phyloP scores from a whole-genome alignment of 352 stramenopile species.

The Phytophthora pisi region DNA sequence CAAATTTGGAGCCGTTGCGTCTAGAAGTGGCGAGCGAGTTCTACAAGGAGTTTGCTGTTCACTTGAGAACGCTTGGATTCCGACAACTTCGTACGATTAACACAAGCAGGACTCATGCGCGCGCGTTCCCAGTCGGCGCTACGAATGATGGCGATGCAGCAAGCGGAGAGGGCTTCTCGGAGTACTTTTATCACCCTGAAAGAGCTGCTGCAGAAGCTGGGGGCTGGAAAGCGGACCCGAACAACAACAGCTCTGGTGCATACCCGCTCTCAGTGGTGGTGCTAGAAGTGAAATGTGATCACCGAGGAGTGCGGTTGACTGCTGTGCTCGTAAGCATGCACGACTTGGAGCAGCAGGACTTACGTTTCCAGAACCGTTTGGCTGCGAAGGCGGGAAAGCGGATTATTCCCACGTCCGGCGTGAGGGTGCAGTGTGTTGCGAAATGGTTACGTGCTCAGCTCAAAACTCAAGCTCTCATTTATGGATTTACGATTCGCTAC shows the following conservation, averaged over 20 bases:
- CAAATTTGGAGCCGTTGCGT: slow-evolving; percentile 68
- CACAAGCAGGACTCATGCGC: slow-evolving; percentile 23
- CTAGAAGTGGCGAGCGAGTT: slow-evolving; percentile 78
- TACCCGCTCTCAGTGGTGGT: slow-evolving; percentile 48
- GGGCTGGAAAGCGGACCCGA: slow-evolving; percentile 20
- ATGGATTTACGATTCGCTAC: slow-evolving; percentile 79
- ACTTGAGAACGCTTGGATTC: slow-evolving; percentile 74
- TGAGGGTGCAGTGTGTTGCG: slow-evolving; percentile 53
- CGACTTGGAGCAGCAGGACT: slow-evolving; percentile 67
- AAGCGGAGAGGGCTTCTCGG: slow-evolving; percentile 59
- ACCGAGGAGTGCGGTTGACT: slow-evolving; percentile 64
- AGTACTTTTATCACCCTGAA: slow-evolving; percentile 73
- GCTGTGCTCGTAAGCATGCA: slow-evolving; percentile 67
- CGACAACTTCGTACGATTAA: slow-evolving; percentile 54
- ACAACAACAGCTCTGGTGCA: slow-evolving; percentile 7
- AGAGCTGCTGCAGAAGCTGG: slow-evolving; percentile 37
- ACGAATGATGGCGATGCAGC: slow-evolving; percentile 34
- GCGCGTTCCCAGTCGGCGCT: slow-evolving; percentile 26
- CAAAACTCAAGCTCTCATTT: slow-evolving; percentile 67
- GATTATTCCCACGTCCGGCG: slow-evolving; percentile 30
- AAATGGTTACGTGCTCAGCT: slow-evolving; percentile 56
- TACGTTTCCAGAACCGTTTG: slow-evolving; percentile 59
- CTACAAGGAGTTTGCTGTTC: slow-evolving; percentile 66
- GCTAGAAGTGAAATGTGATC: slow-evolving; percentile 77
- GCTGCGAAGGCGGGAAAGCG: slow-evolving; percentile 19